Evolutionary conservation across 2,329 filamentous ascomycete genomes (phyloP), one percentile per base, ranked within the genome.

Genomic region (Aspergillus sp.): DNA sequence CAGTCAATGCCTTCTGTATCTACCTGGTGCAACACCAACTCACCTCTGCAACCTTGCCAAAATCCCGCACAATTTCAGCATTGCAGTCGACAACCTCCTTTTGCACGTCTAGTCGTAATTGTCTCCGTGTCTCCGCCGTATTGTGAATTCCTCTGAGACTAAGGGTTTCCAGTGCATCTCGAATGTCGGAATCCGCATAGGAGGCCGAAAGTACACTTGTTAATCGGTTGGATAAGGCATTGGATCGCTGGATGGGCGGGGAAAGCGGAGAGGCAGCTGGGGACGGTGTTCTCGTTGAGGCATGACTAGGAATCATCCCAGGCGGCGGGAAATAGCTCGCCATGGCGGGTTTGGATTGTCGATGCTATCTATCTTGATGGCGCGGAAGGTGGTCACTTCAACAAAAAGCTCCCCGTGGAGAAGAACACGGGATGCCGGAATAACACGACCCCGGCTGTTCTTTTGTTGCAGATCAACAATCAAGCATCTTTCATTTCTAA

Each of bases 51-150:
- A 98, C 89, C 43, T 83, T 78, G 31, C 90, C 88, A 68, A 97
- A 97, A 61, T 95, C 89, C 42, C 81, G 76, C 46, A 97, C 82
- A 50, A 97, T 87, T 51, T 88, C 82, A 39, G 87, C 90, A 79
- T 97, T 96, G 68, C 86, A 90, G 52, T 91, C 82, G 44, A 97
- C 90, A 32, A 96, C 87, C 61, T 97, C 90, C 64, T 86, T 91
- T 62, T 97, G 90, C 1, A 95, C 76, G 61, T 94, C 83, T 1
- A 95, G 69, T 11, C 90, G 82, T 11, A 97, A 70, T 46, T 88
- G 84, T 5, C 91, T 82, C 40, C 93, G 79, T 3, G 83, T 85
- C 52, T 90, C 86, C 7, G 87, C 77, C 9, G 82, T 88, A 61
- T 95, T 96, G 43, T 77, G 72, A 10, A 90, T 66, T 1, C 77